Evolutionary conservation across 2,329 filamentous ascomycete genomes (phyloP), one percentile per base, ranked within the genome.

Genomic region (Phialocephala sp.): DNA sequence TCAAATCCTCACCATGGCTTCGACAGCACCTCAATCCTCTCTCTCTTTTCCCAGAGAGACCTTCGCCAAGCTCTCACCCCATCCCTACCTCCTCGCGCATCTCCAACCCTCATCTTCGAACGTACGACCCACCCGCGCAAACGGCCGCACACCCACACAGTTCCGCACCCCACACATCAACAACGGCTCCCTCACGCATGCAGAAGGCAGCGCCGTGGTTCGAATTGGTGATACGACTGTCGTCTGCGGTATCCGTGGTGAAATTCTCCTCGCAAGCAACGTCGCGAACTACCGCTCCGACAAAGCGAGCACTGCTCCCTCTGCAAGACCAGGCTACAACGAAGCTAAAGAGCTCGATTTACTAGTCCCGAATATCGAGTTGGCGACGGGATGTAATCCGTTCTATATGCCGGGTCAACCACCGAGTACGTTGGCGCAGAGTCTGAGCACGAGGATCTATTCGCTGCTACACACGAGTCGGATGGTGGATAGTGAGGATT

Each of bases 321-420:
- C 61, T 3, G 45, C 76, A 69, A 69, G 68, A 60, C 73, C 62
- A 71, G 72, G 77, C 70, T 72, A 74, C 72, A 71, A 75, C 72
- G 68, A 87, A 87, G 77, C 79, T 62, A 81, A 80, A 66, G 85
- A 88, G 64, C 85, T 88, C 75, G 89, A 92, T 73, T 81, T 99
- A 15, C 81, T 99, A 2, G 94, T 99, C 1, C 94, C 95, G 1
- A 99, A 99, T 76, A 87, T 99, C 63, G 95, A 97, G 76, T 82
- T 99, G 37, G 91, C 90, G 39, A 99, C 95, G 0, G 95, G 95
- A 41, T 96, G 91, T 75, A 91, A 93, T 8, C 94, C 94, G 2
- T 86, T 90, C 24, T 93, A 94, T 72, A 83, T 97, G 20, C 93
- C 95, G 0, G 93, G 94, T 55, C 90, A 90, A 11, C 90, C 95